These are phyloP conservation scores for Colletotrichum agaves DNA, from an alignment of 2,329 filamentous ascomycete species.

Conservation along the genomic window DNA sequence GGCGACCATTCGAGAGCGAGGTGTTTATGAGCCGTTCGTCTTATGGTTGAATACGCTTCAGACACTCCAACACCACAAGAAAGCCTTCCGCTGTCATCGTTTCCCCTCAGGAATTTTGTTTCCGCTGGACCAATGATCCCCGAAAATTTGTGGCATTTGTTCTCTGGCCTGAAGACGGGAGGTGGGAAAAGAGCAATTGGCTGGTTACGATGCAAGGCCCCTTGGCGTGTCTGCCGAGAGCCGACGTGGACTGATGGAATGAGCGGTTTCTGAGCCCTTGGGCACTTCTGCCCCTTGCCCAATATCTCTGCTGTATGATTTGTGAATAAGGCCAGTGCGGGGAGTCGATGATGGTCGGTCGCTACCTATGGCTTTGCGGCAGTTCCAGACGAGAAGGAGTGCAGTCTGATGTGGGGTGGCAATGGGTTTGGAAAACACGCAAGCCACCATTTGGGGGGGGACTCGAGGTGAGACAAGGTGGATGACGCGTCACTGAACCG, in stretches of 20 bases:
- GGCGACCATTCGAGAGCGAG: neutral
- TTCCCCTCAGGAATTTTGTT: conserved; percentile 8
- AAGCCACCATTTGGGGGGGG: conserved; percentile 36
- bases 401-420: conserved; percentile 36
- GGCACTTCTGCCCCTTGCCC: conserved; percentile 12
- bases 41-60: conserved; percentile 12
- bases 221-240: conserved; percentile 36
- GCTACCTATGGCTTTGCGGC: conserved; percentile 19
- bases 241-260: conserved; percentile 26
- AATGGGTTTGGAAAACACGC: conserved; percentile 36
- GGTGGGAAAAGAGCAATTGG: conserved; percentile 12
- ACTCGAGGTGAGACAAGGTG: conserved; percentile 34
- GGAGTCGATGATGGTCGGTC: neutral
- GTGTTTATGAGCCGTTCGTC: conserved; percentile 29
- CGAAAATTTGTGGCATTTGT: neutral
- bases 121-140: neutral
- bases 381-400: conserved; percentile 33
- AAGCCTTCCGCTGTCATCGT: neutral
- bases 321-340: conserved; percentile 23
- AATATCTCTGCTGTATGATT: conserved; percentile 19
- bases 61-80: neutral
- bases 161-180: conserved; percentile 6
- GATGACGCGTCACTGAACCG: conserved; percentile 38
- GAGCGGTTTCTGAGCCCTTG: conserved; percentile 22
- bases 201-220: conserved; percentile 22